These are phyloP conservation scores for Didymella pinodella DNA, from an alignment of 2,329 filamentous ascomycete species.

Conservation along the genomic window DNA sequence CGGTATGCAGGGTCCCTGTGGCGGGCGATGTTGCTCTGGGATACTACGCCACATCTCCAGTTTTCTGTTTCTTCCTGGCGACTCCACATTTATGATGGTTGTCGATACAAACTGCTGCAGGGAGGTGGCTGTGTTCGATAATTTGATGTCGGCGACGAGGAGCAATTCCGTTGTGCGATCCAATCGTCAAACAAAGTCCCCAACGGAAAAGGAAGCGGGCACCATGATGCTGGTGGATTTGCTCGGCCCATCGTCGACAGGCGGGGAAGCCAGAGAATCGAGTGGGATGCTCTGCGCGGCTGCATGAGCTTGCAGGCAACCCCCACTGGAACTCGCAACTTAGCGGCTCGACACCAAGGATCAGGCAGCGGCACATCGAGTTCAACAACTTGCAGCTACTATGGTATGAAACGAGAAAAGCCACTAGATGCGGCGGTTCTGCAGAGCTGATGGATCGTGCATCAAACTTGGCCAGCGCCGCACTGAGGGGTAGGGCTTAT, in stretches of 20 bases:
- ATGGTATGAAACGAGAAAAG: not conserved
- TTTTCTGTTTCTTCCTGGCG: constrained; percentile 25
- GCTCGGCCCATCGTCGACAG: constrained; percentile 20
- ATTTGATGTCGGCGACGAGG: constrained; percentile 18
- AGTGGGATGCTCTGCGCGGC: constrained; percentile 16
- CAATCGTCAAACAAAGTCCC: not conserved
- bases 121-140: constrained; percentile 31
- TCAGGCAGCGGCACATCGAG: constrained; percentile 10
- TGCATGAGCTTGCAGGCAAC: constrained; percentile 19
- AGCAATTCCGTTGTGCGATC: constrained; percentile 9
- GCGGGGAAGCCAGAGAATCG: constrained; percentile 11
- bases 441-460: not conserved
- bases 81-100: constrained; percentile 29
- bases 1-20: constrained; percentile 32
- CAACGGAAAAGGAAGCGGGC: constrained; percentile 9
- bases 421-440: not conserved
- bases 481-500: constrained; percentile 14
- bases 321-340: constrained; percentile 7
- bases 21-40: constrained; percentile 33
- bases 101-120: constrained; percentile 20
- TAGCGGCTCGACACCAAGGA: constrained; percentile 20
- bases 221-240: constrained; percentile 25
- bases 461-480: constrained; percentile 8
- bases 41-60: constrained; percentile 32
- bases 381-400: constrained; percentile 7